A percentile compares a stretch with the other conserved stretches of the same genome.
Conservation (phyloP, 2,329 filamentous ascomycete species). For the Sclerotiophoma versabilis region DNA sequence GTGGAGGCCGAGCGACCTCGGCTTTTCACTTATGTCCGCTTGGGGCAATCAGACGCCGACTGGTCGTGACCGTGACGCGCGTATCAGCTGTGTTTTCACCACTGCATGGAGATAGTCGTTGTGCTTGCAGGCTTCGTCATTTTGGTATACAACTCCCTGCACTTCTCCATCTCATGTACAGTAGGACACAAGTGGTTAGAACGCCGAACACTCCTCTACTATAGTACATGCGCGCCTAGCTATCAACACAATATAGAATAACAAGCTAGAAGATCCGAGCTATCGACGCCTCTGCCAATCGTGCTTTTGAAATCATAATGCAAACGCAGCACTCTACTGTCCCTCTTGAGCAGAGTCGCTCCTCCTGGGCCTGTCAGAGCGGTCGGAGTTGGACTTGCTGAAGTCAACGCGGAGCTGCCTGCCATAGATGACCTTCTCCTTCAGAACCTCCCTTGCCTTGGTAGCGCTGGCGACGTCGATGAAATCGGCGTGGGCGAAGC, state of each 20-base stretch:
- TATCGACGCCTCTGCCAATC: not conserved
- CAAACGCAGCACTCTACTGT: not conserved
- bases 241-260: slow-evolving; percentile 35
- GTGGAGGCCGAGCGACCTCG: slow-evolving; percentile 17
- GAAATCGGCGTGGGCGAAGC: slow-evolving; percentile 87
- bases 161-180: slow-evolving; percentile 22
- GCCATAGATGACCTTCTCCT: slow-evolving; percentile 67
- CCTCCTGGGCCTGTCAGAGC: slow-evolving; percentile 16
- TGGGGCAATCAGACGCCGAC: slow-evolving; percentile 11
- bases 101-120: not conserved
- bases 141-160: slow-evolving; percentile 14
- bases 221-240: slow-evolving; percentile 36
- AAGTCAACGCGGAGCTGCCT: slow-evolving; percentile 72
- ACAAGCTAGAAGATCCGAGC: slow-evolving; percentile 25
- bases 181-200: slow-evolving; percentile 36
- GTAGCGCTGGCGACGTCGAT: slow-evolving; percentile 69
- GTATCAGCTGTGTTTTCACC: not conserved
- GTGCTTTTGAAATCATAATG: slow-evolving; percentile 8
- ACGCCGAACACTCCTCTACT: slow-evolving; percentile 38
- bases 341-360: slow-evolving; percentile 27
- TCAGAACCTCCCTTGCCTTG: slow-evolving; percentile 64
- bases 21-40: slow-evolving; percentile 8
- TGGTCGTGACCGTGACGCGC: not conserved
- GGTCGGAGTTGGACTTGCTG: slow-evolving; percentile 44
- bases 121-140: slow-evolving; percentile 14